These are phyloP conservation scores for Geotrichum citri-aurantii DNA, from an alignment of 1,139 yeast genomes.

Conservation along the genomic window DNA sequence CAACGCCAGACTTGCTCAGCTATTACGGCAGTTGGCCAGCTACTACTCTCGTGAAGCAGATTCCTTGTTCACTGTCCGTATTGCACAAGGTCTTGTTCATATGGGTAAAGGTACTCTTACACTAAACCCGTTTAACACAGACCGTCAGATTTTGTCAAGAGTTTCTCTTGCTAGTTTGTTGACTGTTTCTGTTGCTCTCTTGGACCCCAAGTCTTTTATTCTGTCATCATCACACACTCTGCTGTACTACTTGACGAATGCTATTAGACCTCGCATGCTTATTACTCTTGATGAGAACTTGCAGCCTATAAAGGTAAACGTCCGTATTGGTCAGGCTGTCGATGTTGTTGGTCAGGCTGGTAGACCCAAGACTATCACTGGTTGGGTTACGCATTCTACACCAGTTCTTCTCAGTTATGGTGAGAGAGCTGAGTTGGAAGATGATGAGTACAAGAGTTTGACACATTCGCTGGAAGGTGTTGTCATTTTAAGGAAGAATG, in stretches of 20 bases:
- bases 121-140: conserved; percentile 82
- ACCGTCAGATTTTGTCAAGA: conserved; percentile 80
- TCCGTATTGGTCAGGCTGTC: conserved; percentile 97
- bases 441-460: conserved; percentile 83
- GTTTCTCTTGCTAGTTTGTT: conserved; percentile 86
- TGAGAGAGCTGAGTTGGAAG: conserved; percentile 95
- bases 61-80: conserved; percentile 84
- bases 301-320: conserved; percentile 87
- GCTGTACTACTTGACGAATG: conserved; percentile 80
- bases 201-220: conserved; percentile 73
- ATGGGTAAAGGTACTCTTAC: conserved; percentile 94
- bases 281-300: conserved; percentile 87
- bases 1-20: conserved; percentile 94
- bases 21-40: conserved; percentile 88
- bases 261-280: conserved; percentile 89
- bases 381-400: conserved; percentile 98
- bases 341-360: conserved; percentile 99
- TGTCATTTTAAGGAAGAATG: conserved; percentile 86
- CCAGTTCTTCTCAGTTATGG: conserved; percentile 92
- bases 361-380: conserved; percentile 96
- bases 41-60: conserved; percentile 90
- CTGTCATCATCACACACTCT: conserved; percentile 66
- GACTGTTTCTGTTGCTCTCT: conserved; percentile 75
- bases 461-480: conserved; percentile 85
- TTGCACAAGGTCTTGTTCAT: conserved; percentile 92